Conservation (phyloP, 495 filamentous ascomycete genomes). For the Neurospora sp. region DNA sequence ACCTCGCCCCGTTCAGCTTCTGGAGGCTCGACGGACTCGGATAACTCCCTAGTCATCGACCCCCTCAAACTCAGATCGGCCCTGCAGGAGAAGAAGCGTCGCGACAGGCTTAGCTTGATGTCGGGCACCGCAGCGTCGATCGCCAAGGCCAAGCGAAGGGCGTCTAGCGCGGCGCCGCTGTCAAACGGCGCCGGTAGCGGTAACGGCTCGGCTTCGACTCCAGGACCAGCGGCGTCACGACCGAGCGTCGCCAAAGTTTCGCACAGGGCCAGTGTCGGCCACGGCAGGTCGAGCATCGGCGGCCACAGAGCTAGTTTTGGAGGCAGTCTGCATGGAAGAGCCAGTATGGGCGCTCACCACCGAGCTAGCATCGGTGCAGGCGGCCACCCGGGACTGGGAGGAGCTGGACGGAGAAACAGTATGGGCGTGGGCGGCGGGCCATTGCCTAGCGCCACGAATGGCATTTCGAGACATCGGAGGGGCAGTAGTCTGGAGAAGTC, state of each 20-base stretch:
- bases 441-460: constrained; percentile 31
- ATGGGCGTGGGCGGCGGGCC: constrained; percentile 8
- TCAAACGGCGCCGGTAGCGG: constrained; percentile 11
- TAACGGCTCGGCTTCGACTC: constrained; percentile 17
- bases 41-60: constrained; percentile 30
- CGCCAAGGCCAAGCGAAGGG: constrained; percentile 26
- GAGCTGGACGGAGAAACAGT: neutral
- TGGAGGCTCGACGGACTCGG: constrained; percentile 23
- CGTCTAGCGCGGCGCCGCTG: constrained; percentile 4
- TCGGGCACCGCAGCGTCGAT: constrained; percentile 12
- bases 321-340: neutral
- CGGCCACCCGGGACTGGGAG: neutral
- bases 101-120: constrained; percentile 28
- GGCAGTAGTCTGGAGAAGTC: constrained; percentile 14
- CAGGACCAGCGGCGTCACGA: neutral
- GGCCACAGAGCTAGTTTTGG: neutral
- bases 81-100: constrained; percentile 34
- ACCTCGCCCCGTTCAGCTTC: constrained; percentile 19
- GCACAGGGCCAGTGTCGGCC: neutral
- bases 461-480: constrained; percentile 33
- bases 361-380: neutral
- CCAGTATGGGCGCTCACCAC: neutral
- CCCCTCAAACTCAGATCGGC: constrained; percentile 35
- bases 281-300: neutral
- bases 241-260: neutral